Evolutionary conservation across 2,329 filamentous ascomycete genomes (phyloP), one percentile per base, ranked within the genome.

Genomic region (Pleomassaria siparia): DNA sequence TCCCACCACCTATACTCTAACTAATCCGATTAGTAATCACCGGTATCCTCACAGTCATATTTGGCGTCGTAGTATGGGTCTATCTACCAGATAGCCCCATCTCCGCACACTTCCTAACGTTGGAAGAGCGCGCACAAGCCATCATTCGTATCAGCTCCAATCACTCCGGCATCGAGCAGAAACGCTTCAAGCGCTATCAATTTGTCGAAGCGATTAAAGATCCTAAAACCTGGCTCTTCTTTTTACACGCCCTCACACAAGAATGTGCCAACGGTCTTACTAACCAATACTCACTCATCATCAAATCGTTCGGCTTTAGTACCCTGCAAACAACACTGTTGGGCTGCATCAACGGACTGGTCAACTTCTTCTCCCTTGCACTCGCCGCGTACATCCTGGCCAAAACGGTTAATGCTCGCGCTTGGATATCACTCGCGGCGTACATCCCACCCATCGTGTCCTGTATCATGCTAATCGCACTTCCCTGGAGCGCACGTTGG

Each of bases 301-400:
- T 56, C 40, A 44, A 50, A 18, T 53, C 69, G 0, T 59, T 73
- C 16, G 72, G 71, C 1, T 82, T 82, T 55, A 73, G 70, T 2
- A 78, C 78, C 0, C 66, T 81, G 3, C 74, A 75, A 1, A 82
- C 80, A 6, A 79, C 78, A 0, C 64, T 83, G 1, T 25, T 46
- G 2, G 25, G 36, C 7, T 40, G 35, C 26, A 32, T 32, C 44
- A 40, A 46, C 15, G 44, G 36, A 7, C 35, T 46, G 5, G 39
- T 30, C 5, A 39, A 26, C 11, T 28, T 47, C 22, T 18, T 20
- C 15, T 39, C 39, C 29, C 44, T 43, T 13, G 39, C 37, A 11
- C 15, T 18, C 3, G 44, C 39, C 15, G 39, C 44, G 12, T 12
- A 18, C 12, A 37, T 36, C 8, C 39, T 47, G 11, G 29, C 37